Evolutionary conservation across 108 stramenopile genomes (phyloP).

Genomic region (Fistulifera pelliculosa): DNA sequence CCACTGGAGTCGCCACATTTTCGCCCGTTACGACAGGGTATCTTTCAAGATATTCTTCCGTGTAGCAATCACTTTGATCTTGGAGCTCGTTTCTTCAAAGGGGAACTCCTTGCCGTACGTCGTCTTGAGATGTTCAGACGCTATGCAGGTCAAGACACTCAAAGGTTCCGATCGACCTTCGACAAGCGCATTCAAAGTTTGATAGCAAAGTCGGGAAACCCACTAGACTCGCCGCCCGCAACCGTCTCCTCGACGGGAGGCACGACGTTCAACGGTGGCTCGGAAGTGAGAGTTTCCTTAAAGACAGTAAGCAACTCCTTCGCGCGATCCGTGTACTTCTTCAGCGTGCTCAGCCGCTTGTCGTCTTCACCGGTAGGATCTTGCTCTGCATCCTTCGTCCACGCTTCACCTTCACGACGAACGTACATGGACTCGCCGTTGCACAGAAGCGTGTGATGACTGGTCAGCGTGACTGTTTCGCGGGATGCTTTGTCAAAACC

Average conservation of each 20-base stretch:
- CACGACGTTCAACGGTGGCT: neutral
- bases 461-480: no score
- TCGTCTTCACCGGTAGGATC: no score
- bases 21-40: neutral
- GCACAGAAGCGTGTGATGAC: no score
- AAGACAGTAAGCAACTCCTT: no score
- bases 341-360: no score
- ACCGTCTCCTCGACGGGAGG: neutral
- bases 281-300: neutral
- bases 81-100: neutral
- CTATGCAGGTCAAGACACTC: neutral
- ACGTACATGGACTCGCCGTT: no score
- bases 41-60: neutral
- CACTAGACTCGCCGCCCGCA: neutral
- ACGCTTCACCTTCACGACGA: no score
- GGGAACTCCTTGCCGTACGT: neutral
- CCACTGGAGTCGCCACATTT: neutral
- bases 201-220: constrained; percentile 3
- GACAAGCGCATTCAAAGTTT: neutral
- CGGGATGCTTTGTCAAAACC: no score
- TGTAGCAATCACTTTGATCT: constrained; percentile 1
- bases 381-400: no score
- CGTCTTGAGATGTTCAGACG: neutral
- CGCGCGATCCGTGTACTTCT: no score
- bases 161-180: neutral